Conservation (phyloP, 75 land plant genomes). For the Larix kaempferi region DNA sequence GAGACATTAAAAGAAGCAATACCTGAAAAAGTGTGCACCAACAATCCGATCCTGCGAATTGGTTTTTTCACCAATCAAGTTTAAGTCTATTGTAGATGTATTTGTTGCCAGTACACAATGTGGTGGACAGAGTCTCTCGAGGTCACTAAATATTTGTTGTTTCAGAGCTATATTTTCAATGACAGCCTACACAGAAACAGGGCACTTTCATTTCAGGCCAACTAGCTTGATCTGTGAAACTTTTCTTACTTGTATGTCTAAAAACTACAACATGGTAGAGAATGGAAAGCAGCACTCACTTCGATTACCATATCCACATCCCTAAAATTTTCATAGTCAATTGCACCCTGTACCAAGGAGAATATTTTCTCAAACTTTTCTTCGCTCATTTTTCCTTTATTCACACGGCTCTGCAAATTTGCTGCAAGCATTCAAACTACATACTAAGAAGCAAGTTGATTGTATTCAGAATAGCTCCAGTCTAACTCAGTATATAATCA, state of each 20-base stretch:
- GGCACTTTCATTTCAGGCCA: constrained; percentile 5
- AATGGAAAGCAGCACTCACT: constrained; percentile 27
- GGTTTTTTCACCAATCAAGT: constrained; percentile 68
- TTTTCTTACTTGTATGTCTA: background rate
- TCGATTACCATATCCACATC: constrained; percentile 95
- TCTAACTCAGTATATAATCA: background rate
- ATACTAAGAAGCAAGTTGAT: background rate
- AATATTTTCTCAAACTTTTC: constrained; percentile 82
- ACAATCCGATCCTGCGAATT: constrained; percentile 59
- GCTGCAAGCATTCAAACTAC: constrained; percentile 37
- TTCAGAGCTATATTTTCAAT: constrained; percentile 83
- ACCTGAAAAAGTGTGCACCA: constrained; percentile 91
- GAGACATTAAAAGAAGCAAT: background rate
- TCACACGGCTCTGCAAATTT: constrained; percentile 91
- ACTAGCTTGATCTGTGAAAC: background rate
- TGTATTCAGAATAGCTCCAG: background rate
- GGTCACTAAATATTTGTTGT: constrained; percentile 78
- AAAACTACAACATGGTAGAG: constrained; percentile 1
- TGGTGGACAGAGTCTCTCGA: constrained; percentile 70
- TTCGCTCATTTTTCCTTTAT: constrained; percentile 81
- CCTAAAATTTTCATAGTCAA: constrained; percentile 72
- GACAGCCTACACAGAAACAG: constrained; percentile 63
- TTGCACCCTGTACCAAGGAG: constrained; percentile 64
- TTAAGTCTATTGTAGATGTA: constrained; percentile 77
- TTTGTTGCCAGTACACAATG: constrained; percentile 78